phyloP scores from a whole-genome alignment of 495 filamentous ascomycete species.

The Neurospora intermedia region DNA sequence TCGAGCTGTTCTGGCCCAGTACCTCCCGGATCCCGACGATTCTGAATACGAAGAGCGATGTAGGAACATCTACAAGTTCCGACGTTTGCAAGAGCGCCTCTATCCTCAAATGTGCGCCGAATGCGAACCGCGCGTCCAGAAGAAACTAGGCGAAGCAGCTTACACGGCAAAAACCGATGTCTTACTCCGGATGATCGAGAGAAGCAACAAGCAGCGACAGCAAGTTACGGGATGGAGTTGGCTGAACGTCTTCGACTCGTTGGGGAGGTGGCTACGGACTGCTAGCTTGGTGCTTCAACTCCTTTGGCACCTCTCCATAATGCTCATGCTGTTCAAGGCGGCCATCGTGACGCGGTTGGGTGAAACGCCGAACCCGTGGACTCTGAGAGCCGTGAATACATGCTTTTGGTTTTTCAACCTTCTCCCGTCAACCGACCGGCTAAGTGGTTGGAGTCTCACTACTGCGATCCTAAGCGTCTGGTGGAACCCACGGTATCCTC shows the following conservation, averaged over 20 bases:
- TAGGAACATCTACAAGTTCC: conserved; percentile 48
- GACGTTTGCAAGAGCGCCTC: conserved; percentile 53
- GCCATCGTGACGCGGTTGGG: conserved; percentile 15
- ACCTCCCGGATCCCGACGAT: conserved; percentile 60
- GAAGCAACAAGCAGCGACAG: conserved; percentile 36
- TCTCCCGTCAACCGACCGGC: conserved; percentile 21
- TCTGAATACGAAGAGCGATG: conserved; percentile 43
- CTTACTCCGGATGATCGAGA: conserved; percentile 60
- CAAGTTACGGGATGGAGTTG: conserved; percentile 28
- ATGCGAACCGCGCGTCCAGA: conserved; percentile 57
- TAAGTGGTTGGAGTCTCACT: conserved; percentile 39
- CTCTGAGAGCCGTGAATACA: conserved; percentile 22
- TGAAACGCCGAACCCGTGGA: conserved; percentile 14
- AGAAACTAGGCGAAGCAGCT: conserved; percentile 52
- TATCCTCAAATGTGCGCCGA: conserved; percentile 77
- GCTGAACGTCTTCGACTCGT: conserved; percentile 41
- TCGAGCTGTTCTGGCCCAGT: conserved; percentile 51
- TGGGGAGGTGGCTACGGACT: conserved; percentile 41
- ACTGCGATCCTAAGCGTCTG: conserved; percentile 49
- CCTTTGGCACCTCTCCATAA: conserved; percentile 37
- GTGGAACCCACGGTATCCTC: conserved; percentile 66
- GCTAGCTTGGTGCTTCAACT: conserved; percentile 43
- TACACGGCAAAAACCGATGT: conserved; percentile 76
- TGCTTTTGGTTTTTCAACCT: conserved; percentile 11
- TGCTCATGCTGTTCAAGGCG: conserved; percentile 20